Evolutionary conservation across 2,329 filamentous ascomycete species (phyloP), one percentile per base, ranked within the genome.

Genomic region (Talaromyces pinophilus): DNA sequence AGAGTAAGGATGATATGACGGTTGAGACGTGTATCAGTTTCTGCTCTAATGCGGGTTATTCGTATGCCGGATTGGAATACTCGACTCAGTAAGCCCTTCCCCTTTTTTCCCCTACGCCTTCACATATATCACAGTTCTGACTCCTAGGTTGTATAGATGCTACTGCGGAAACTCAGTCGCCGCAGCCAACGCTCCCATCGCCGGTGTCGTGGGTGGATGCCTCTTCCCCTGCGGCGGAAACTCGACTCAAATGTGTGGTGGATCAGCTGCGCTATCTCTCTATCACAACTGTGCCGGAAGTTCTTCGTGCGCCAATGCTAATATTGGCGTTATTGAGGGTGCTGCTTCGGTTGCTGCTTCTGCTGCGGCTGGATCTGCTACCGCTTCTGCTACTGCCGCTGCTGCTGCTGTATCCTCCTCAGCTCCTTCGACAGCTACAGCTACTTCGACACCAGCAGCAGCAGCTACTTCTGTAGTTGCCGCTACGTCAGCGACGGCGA

Each of bases 31-130:
- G 75, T 64, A 71, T 74, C 57, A 70, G 70, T 15, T 72, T 73
- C 68, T 78, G 76, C 59, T 68, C 68, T 19, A 67, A 68, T 65
- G 72, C 74, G 35, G 75, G 75, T 7, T 78, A 75, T 69, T 70
- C 69, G 38, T 71, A 74, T 59, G 71, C 75, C 11, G 75, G 76
- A 1, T 72, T 73, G 28, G 73, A 77, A 67, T 73, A 76, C 46
- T 63, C 67, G 5, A 66, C 57, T 19, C 62, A 67, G 65, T 67
- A 64, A 40, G 65, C n/a, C n/a, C 19, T 5, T 15, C n/a, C 30
- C 35, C 7, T 17, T 13, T 50, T 22, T 11, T 30, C 2, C 38
- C 38, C 17, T 17, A 6, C 13, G 2, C 38, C 17, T 40, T 40
- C 17, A 42, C 40, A 42, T 44, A 44, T 44, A 10, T 42, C 15